A percentile compares a stretch with the other conserved stretches of the same genome.
These are phyloP conservation scores for Penicillium sp. DNA, from an alignment of 2,329 filamentous ascomycete species.

Conservation along the genomic window DNA sequence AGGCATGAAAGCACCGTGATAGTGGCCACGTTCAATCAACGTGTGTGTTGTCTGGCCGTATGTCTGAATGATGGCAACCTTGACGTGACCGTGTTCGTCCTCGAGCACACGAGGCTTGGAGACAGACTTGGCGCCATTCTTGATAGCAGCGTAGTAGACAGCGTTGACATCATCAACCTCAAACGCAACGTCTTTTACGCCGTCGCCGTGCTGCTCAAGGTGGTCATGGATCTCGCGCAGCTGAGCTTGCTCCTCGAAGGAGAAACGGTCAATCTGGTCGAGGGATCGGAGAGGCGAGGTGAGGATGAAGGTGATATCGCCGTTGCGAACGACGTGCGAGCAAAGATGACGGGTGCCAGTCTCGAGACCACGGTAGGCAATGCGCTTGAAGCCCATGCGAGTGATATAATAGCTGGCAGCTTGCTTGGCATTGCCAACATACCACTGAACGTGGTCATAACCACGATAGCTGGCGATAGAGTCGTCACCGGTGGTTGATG, in stretches of 20 bases:
- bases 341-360: conserved; percentile 76
- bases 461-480: conserved; percentile 54
- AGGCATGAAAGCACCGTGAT: conserved; percentile 73
- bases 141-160: conserved; percentile 69
- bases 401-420: conserved; percentile 82
- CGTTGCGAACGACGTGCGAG: conserved; percentile 61
- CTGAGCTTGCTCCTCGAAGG: conserved; percentile 54
- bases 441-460: conserved; percentile 94
- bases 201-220: conserved; percentile 82
- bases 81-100: conserved; percentile 61
- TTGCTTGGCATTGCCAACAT: conserved; percentile 95
- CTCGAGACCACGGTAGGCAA: conserved; percentile 84
- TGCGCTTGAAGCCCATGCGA: conserved; percentile 74
- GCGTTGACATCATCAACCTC: conserved; percentile 83
- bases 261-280: conserved; percentile 55
- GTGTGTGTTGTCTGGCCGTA: conserved; percentile 97
- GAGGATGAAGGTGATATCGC: conserved; percentile 39
- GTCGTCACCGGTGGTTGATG: conserved; percentile 13
- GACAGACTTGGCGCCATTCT: conserved; percentile 38
- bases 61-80: conserved; percentile 74
- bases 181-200: conserved; percentile 91
- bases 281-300: conserved; percentile 51
- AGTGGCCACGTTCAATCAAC: conserved; percentile 66
- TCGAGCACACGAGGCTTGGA: conserved; percentile 50
- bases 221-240: conserved; percentile 74